Evolutionary conservation across 2,329 filamentous ascomycete species (phyloP), one percentile per base, ranked within the genome.

Genomic region (Fusarium torreyae): DNA sequence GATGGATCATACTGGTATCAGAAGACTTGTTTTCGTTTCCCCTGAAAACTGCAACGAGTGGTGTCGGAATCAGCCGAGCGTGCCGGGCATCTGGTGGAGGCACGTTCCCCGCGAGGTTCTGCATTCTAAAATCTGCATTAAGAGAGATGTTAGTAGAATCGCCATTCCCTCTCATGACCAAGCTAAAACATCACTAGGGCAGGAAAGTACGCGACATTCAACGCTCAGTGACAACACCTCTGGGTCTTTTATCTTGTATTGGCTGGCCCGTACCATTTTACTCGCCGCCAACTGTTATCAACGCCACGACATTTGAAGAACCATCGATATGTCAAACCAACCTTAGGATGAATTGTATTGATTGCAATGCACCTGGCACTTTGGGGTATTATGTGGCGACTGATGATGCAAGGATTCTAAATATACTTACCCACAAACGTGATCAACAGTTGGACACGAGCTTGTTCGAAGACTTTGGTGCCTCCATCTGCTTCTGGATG

Each of bases 281-380:
- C 26, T 53, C 26, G 15, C 28, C 54, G 8, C 63, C 63, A 22
- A 5, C 28, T 15, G 8, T 45, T 4, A 20, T 67, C 34, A 20
- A 63, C 40, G 42, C 56, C 39, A 54, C 63, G n/a, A 56, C 58
- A 9, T 46, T 60, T 3, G 7, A 53, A 57, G 7, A 6, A 40
- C 45, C 28, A 50, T 33, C 6, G 24, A 17, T 45, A 20, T n/a
- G 46, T 22, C 24, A 31, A 34, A 22, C 3, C 15, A 36, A 55
- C 17, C 58, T 67, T 13, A 42, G 59, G 31, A 63, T 67, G 63
- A 44, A 54, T 14, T 55, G 45, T 26, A 45, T 66, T 17, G 45
- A 67, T 10, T 60, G 55, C 22, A 63, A 60, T 39, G 18, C 36
- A 6, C 38, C 50, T 31, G 40, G 40, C 14, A 56, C 49, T 13